phyloP scores from a whole-genome alignment of 352 stramenopile species.

The Phytophthora ramorum region DNA sequence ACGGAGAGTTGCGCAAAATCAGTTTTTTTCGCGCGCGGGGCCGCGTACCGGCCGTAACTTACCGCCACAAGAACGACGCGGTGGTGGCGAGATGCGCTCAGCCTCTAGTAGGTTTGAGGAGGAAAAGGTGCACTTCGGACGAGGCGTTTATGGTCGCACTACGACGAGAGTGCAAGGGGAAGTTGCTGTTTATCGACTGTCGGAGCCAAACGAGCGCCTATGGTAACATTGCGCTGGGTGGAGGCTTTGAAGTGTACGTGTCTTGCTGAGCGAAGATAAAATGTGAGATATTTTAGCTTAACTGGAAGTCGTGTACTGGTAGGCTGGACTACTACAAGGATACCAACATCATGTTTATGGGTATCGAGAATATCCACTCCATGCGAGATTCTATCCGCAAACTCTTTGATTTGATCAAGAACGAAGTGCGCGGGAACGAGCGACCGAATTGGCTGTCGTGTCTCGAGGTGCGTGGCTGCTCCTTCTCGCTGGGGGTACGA shows the following conservation, averaged over 20 bases:
- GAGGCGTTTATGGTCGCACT: conserved; percentile 83
- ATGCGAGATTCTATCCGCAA: conserved; percentile 89
- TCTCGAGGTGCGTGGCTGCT: conserved; percentile 58
- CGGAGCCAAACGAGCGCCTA: conserved; percentile 88
- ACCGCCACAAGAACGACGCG: conserved; percentile 89
- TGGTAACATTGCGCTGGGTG: conserved; percentile 80
- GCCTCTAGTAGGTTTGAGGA: conserved; percentile 94
- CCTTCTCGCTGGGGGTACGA: neutral
- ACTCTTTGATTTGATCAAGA: conserved; percentile 86
- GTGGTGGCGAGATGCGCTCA: conserved; percentile 95
- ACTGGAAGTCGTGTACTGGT: conserved; percentile 20
- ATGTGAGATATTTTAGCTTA: conserved; percentile 9
- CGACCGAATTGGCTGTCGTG: conserved; percentile 82
- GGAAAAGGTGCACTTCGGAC: conserved; percentile 92
- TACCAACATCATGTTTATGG: conserved; percentile 83
- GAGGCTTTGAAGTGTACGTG: conserved; percentile 87
- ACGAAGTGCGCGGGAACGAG: conserved; percentile 82
- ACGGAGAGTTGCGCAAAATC: conserved; percentile 90
- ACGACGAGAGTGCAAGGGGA: conserved; percentile 60
- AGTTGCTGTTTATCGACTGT: conserved; percentile 84
- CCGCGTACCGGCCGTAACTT: conserved; percentile 93
- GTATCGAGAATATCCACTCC: conserved; percentile 94
- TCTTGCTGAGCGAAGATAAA: conserved; percentile 16
- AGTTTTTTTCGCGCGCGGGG: conserved; percentile 92
- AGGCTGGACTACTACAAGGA: conserved; percentile 85